Evolutionary conservation across 1,284 basidiomycete genomes (phyloP), one percentile per base, ranked within the genome.

Genomic region (Sparassis latifolia): DNA sequence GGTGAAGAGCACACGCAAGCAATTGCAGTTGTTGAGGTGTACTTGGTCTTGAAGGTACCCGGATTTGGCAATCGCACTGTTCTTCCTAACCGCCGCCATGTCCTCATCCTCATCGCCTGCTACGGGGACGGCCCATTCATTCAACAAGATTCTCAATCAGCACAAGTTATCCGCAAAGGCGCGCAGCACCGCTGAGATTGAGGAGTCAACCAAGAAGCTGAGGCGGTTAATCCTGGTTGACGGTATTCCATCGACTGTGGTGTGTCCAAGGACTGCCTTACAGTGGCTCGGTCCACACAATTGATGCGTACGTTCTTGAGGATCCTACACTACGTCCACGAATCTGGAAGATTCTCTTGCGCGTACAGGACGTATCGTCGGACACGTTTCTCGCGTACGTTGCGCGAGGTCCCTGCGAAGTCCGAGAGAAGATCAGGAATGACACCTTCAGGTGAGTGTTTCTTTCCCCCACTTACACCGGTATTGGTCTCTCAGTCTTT

Each of bases 271-370:
- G 10, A n/a, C 29, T 49, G 27, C 10, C 42, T 35, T 27, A 42
- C 41, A 10, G n/a, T 38, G 28, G 40, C 42, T 20, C 41, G 10
- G 3, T 7, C 31, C 29, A n/a, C 31, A 53, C 44, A 57, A 46
- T 3, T 37, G 10, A 28, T 10, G 12, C 43, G 50, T 29, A 49
- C 30, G 44, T 47, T 44, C 39, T 49, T 49, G 45, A 91, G 88
- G 89, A 91, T 58, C 69, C 84, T 29, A 84, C 84, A 5, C 69
- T 91, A 33, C 78, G 89, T 35, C 86, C 89, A 39, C 76, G 86
- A 48, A 84, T 92, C 73, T 97, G 94, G 94, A 96, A 96, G 70
- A 86, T 97, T 48, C 77, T 97, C 39, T 73, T 97, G 40, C 80
- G 85, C 45, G 84, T 96, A 1, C 84, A 86, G 51, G 82, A 88